phyloP scores from a whole-genome alignment of 331 rosid genomes.

The Quercus tomentella region DNA sequence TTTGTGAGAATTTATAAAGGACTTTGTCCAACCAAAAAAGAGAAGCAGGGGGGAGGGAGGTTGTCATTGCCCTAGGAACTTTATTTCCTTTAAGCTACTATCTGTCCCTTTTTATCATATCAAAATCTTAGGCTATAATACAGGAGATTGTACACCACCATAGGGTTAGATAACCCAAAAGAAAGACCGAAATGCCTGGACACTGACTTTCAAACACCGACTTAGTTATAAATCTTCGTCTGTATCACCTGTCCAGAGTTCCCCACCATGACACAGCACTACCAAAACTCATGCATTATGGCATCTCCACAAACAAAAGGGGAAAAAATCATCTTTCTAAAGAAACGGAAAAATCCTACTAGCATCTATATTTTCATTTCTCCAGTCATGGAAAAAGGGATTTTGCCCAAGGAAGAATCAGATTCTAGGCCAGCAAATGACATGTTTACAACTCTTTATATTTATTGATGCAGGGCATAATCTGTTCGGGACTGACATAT shows the following conservation, averaged over 20 bases:
- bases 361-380: not conserved
- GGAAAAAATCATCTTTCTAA: not conserved
- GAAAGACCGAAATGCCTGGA: not conserved
- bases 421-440: not conserved
- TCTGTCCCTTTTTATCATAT: not conserved
- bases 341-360: not conserved
- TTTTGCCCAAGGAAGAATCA: not conserved
- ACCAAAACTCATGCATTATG: not conserved
- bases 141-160: not conserved
- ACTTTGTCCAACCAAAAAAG: no score
- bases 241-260: not conserved
- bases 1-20: no score
- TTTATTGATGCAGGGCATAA: constrained; percentile 61
- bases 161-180: not conserved
- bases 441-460: not conserved
- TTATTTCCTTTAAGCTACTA: not conserved
- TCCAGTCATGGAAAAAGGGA: not conserved
- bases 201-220: not conserved
- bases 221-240: not conserved
- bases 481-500: constrained; percentile 87
- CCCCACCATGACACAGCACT: not conserved
- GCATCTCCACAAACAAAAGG: not conserved
- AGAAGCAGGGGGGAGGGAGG: no score
- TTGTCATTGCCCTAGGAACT: not conserved
- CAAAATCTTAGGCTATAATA: not conserved